Conservation (phyloP, 306 rosid species). For the Medicago arabica region DNA sequence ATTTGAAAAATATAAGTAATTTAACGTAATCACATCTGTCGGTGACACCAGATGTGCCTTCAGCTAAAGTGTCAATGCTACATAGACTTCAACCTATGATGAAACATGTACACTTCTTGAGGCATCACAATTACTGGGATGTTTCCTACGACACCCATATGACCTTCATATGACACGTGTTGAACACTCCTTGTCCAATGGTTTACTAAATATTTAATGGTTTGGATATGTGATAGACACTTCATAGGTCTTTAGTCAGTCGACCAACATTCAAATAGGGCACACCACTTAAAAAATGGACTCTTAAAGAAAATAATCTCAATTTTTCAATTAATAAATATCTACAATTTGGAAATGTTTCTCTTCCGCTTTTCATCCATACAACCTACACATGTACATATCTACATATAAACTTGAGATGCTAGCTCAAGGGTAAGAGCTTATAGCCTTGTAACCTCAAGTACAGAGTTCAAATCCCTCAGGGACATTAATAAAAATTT, state of each 20-base stretch:
- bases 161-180: neutral
- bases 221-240: neutral
- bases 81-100: neutral
- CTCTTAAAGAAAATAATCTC: neutral
- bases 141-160: neutral
- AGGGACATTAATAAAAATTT: no score
- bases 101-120: conserved; percentile 1
- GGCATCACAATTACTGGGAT: no score
- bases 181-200: neutral
- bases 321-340: neutral
- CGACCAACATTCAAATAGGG: neutral
- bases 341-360: neutral
- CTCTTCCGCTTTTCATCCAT: neutral
- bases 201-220: neutral
- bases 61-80: no score
- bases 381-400: neutral
- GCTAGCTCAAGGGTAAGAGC: no score
- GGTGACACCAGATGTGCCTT: no score
- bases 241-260: neutral
- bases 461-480: no score
- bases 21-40: no score
- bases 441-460: no score
- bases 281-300: neutral
- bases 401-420: neutral
- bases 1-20: neutral